Conservation (phyloP, 345 rosid species). For the Brassica nigra region DNA sequence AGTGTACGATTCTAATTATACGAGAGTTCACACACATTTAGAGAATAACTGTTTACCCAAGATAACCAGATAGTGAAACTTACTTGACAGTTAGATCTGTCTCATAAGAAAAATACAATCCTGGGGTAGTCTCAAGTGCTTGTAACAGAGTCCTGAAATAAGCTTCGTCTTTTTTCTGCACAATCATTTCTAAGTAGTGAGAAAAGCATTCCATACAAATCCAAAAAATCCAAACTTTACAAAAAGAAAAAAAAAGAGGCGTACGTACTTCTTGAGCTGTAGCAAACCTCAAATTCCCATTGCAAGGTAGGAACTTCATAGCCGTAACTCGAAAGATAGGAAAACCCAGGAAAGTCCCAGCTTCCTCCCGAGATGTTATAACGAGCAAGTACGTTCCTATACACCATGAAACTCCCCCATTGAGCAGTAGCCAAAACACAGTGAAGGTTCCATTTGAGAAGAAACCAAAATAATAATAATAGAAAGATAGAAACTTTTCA, state of each 20-base stretch:
- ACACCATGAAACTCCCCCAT: background rate
- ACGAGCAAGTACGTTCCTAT: slow-evolving; percentile 76
- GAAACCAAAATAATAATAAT: background rate
- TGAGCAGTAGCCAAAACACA: background rate
- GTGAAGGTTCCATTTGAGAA: background rate
- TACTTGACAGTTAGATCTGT: slow-evolving; percentile 97
- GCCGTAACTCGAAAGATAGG: slow-evolving; percentile 67
- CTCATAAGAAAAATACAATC: slow-evolving; percentile 82
- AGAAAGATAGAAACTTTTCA: slow-evolving; percentile 15
- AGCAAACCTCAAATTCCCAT: slow-evolving; percentile 63
- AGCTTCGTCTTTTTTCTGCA: slow-evolving; percentile 85
- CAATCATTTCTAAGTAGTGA: slow-evolving; percentile 7
- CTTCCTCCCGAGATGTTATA: slow-evolving; percentile 72
- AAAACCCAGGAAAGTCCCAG: slow-evolving; percentile 69
- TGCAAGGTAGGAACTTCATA: slow-evolving; percentile 84
- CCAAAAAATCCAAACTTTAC: background rate
- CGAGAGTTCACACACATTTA: background rate
- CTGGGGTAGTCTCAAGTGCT: slow-evolving; percentile 79
- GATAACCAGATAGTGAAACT: slow-evolving; percentile 24
- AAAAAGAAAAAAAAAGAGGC: background rate
- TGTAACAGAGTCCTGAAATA: slow-evolving; percentile 75
- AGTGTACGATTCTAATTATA: background rate
- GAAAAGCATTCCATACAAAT: background rate
- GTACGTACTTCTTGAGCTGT: slow-evolving; percentile 83
- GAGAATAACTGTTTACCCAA: slow-evolving; percentile 1